phyloP scores from a whole-genome alignment of 2,329 filamentous ascomycete species.

The Beauveria brongniartii region DNA sequence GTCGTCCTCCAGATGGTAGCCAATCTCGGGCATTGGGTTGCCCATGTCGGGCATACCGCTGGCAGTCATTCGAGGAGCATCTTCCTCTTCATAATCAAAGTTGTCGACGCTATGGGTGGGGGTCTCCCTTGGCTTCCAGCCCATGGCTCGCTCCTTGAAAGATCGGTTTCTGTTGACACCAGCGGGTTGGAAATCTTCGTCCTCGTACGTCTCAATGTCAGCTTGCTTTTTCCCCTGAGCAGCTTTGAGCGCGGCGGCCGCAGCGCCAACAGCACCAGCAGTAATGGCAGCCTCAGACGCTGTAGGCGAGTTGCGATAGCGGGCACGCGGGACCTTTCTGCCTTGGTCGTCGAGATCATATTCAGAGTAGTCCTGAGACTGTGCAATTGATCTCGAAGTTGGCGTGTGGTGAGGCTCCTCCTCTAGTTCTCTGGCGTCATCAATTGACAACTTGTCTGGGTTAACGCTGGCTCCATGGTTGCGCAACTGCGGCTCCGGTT shows the following conservation, averaged over 20 bases:
- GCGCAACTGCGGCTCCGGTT: constrained; percentile 20
- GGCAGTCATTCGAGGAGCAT: constrained; percentile 52
- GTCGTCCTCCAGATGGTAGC: constrained; percentile 54
- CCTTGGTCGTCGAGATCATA: constrained; percentile 53
- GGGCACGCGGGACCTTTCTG: constrained; percentile 41
- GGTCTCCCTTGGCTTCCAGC: constrained; percentile 45
- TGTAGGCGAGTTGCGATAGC: constrained; percentile 43
- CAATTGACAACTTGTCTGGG: constrained; percentile 35
- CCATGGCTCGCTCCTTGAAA: constrained; percentile 57
- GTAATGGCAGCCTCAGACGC: constrained; percentile 51
- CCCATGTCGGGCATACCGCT: constrained; percentile 61
- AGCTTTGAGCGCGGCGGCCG: constrained; percentile 43
- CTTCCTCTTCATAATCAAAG: constrained; percentile 37
- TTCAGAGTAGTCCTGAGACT: constrained; percentile 41
- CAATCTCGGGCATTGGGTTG: constrained; percentile 71
- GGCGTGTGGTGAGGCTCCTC: constrained; percentile 35
- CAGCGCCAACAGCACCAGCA: constrained; percentile 45
- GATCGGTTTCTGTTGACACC: constrained; percentile 54
- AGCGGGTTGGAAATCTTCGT: constrained; percentile 35
- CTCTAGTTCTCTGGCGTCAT: constrained; percentile 29
- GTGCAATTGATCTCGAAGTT: constrained; percentile 27
- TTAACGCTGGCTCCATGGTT: constrained; percentile 30
- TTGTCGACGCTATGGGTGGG: constrained; percentile 52
- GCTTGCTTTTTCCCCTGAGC: constrained; percentile 39
- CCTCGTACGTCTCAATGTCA: constrained; percentile 24